Base-by-base conservation (phyloP, 345 rosid species). In the Camelina sativa region DNA sequence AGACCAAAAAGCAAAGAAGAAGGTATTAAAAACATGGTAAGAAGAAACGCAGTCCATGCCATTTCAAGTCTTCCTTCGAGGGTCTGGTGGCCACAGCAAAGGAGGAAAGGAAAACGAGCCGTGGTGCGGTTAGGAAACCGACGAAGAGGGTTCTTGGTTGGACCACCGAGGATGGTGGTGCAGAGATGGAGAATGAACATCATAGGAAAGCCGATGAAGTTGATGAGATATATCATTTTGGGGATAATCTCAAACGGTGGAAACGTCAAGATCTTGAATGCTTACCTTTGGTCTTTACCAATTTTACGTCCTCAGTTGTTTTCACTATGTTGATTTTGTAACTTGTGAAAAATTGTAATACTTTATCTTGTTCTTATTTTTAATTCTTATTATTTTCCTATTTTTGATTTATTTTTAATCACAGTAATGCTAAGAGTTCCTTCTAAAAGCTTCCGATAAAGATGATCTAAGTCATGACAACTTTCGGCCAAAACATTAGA, bases 301-400 rank as follows among this genome's bases (percentile, higher is more conserved):
- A 71, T 87, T 44, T 63, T 94, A 52, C 91, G 95, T 64, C 84
- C 97, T 8, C 98, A 88, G 8, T 38, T 91, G 54, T 88, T 89
- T 75, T 96, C 98, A 25, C 65, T 88, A 2, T 91, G 96, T 80
- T 94, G 85, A 82, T 76, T 76, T 52, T 72, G 10, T 51, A 1
- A 17, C 44, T 40, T 35, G 44, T 46, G 57, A 70, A 32, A 25
- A 70, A 62, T 13, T 76, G 66, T 69, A 47, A 63, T 46, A 30
- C 52, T 53, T 25, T 69, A 22, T 23, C 12, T 56, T 50, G 0
- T 16, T 47, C 3, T 66, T 13, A 2, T 17, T 12, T 1, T 6
- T 9, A 0, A 4, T 25, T 34, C 2, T 13, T 69, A 23, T 44
- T n/a, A n/a, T n/a, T n/a, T n/a, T n/a, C n/a, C n/a, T n/a, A n/a